A percentile compares a stretch with the other conserved stretches of the same genome.
Evolutionary conservation across 1,139 yeast species (phyloP).

Genomic region (Meyerozyma carpophila): DNA sequence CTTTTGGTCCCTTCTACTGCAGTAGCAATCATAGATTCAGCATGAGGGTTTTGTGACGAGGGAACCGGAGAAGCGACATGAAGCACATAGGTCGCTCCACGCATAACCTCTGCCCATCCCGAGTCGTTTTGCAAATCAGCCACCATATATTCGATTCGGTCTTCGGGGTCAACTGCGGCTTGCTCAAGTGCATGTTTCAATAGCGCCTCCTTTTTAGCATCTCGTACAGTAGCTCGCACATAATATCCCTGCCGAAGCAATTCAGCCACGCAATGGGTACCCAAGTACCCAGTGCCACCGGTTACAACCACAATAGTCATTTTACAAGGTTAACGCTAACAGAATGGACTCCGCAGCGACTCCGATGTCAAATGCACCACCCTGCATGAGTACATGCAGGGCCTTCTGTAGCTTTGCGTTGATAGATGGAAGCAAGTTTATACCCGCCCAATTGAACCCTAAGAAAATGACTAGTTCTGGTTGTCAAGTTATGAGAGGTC

Average conservation of each 20-base stretch:
- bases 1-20: constrained; percentile 3
- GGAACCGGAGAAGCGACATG: constrained; percentile 12
- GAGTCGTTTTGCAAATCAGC: not conserved
- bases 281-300: not conserved
- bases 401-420: no score
- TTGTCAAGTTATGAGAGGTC: no score
- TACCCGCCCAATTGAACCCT: no score
- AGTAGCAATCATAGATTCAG: constrained; percentile 5
- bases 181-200: not conserved
- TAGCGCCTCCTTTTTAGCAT: not conserved
- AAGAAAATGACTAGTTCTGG: no score
- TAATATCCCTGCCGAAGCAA: not conserved
- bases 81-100: constrained; percentile 1
- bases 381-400: not conserved
- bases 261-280: not conserved
- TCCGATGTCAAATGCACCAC: no score
- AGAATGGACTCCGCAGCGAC: no score
- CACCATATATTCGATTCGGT: not conserved
- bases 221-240: not conserved
- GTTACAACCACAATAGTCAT: not conserved
- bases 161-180: not conserved
- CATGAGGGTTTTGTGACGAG: constrained; percentile 6
- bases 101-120: not conserved
- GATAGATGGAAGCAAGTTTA: no score
- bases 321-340: not conserved